phyloP scores from a whole-genome alignment of 176 grass and related monocot species.

The Musa schizocarpa region DNA sequence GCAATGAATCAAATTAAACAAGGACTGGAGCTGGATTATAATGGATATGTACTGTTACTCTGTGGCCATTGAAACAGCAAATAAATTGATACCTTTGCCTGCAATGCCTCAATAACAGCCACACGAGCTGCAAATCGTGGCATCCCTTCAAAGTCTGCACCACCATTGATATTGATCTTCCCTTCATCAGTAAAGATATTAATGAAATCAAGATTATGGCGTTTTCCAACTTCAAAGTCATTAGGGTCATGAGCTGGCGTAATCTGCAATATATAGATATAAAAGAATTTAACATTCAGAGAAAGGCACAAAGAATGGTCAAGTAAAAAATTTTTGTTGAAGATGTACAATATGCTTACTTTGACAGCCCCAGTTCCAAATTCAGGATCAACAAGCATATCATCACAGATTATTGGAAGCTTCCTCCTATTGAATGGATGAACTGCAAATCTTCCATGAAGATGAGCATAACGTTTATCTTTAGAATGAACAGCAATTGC shows the following conservation, averaged over 20 bases:
- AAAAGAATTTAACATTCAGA: not conserved
- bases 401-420: constrained; percentile 74
- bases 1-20: too few relatives aligned
- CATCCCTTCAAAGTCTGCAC: constrained; percentile 71
- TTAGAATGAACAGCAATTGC: constrained; percentile 81
- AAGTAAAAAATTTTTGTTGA: not conserved
- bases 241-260: constrained; percentile 86
- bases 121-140: constrained; percentile 57
- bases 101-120: constrained; percentile 56
- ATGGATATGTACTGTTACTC: too few relatives aligned
- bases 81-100: constrained; percentile 45
- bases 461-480: constrained; percentile 66
- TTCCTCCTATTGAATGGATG: constrained; percentile 72
- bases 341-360: constrained; percentile 24
- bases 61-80: not conserved
- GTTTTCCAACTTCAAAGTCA: constrained; percentile 90
- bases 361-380: constrained; percentile 93
- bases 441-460: constrained; percentile 61
- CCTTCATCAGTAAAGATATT: constrained; percentile 89
- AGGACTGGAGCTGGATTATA: too few relatives aligned
- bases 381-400: constrained; percentile 63
- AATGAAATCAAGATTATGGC: constrained; percentile 79
- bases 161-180: constrained; percentile 71
- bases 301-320: not conserved
- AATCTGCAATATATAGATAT: constrained; percentile 40